phyloP scores from a whole-genome alignment of 495 filamentous ascomycete genomes.

The Penicillium lagena region DNA sequence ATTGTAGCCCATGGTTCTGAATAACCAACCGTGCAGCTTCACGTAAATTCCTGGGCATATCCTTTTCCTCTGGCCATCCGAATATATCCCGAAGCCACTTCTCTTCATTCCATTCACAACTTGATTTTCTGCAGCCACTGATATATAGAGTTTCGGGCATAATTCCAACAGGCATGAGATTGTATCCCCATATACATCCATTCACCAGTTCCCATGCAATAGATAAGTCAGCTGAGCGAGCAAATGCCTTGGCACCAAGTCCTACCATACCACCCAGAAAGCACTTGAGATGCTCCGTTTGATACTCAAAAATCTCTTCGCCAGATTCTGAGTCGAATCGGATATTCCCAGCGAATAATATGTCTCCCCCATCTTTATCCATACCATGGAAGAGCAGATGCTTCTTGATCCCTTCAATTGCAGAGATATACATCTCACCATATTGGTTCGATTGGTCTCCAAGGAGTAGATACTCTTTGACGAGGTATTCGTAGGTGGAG shows the following conservation, averaged over 20 bases:
- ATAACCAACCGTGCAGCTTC: slow-evolving; percentile 22
- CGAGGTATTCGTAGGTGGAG: slow-evolving; percentile 92
- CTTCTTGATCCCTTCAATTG: slow-evolving; percentile 63
- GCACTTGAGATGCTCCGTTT: slow-evolving; percentile 43
- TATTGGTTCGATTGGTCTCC: slow-evolving; percentile 80
- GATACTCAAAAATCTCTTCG: neutral
- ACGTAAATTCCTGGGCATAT: neutral
- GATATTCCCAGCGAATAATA: slow-evolving; percentile 65
- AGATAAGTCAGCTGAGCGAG: slow-evolving; percentile 46
- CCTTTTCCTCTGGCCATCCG: neutral
- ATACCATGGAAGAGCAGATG: slow-evolving; percentile 77
- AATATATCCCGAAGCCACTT: slow-evolving; percentile 39
- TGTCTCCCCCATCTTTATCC: slow-evolving; percentile 63
- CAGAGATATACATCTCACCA: slow-evolving; percentile 67
- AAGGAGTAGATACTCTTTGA: slow-evolving; percentile 71
- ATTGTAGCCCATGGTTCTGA: slow-evolving; percentile 39
- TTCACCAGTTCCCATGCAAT: slow-evolving; percentile 50
- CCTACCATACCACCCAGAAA: slow-evolving; percentile 58
- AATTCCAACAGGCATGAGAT: slow-evolving; percentile 49
- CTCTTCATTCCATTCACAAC: slow-evolving; percentile 51
- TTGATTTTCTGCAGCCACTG: slow-evolving; percentile 38
- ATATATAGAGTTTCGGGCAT: slow-evolving; percentile 56
- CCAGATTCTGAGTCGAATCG: neutral
- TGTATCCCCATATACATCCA: slow-evolving; percentile 56
- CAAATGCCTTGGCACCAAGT: slow-evolving; percentile 53